These are phyloP conservation scores for Penicillium herquei DNA, from an alignment of 495 filamentous ascomycete genomes.

Conservation along the genomic window DNA sequence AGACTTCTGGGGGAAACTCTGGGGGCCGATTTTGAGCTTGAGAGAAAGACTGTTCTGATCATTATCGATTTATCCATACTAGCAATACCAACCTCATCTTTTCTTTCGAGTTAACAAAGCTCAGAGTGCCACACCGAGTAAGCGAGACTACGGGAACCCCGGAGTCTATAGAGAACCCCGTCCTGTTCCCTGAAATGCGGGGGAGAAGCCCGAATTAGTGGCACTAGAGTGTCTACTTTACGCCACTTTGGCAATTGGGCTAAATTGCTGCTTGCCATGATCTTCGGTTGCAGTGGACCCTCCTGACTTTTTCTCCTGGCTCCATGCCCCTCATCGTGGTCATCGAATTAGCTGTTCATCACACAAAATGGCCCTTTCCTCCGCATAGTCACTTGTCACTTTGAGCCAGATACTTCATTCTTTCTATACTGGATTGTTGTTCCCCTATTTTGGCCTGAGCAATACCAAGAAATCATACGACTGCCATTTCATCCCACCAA, in stretches of 20 bases:
- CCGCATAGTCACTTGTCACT: background rate
- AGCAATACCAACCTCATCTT: background rate
- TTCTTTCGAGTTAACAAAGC: background rate
- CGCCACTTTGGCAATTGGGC: constrained; percentile 10
- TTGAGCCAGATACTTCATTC: background rate
- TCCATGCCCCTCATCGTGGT: background rate
- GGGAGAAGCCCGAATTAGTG: constrained; percentile 14
- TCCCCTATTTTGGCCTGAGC: background rate
- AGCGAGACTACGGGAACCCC: constrained; percentile 16
- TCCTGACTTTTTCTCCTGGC: background rate
- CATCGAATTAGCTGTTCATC: background rate
- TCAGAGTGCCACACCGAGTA: constrained; percentile 7
- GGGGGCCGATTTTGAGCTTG: too few relatives aligned
- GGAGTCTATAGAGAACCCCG: constrained; percentile 4
- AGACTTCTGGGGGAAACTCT: too few relatives aligned
- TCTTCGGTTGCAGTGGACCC: constrained; percentile 7
- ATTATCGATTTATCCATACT: too few relatives aligned
- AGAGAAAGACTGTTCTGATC: too few relatives aligned
- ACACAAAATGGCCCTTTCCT: too few relatives aligned
- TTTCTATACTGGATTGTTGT: background rate
- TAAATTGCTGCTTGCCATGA: constrained; percentile 2
- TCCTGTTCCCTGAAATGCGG: constrained; percentile 20
- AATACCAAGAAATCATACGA: background rate
- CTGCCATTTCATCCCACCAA: background rate
- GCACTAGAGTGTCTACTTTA: constrained; percentile 13